A percentile compares a stretch with the other conserved stretches of the same genome.
phyloP scores from a whole-genome alignment of 2,329 filamentous ascomycete genomes.

The Diaporthe citriasiana region DNA sequence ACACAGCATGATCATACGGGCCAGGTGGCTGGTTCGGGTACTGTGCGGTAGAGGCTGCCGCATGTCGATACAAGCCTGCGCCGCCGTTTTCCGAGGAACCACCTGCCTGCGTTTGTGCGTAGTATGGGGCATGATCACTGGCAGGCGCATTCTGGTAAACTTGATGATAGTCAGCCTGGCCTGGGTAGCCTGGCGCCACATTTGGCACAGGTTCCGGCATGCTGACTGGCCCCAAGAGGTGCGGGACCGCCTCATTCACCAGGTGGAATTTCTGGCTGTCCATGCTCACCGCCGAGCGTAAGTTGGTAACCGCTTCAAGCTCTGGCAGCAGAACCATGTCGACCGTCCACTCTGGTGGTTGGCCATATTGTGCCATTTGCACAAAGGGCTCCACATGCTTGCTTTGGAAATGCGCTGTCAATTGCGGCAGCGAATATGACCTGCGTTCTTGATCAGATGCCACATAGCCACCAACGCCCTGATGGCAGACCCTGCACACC shows the following conservation, averaged over 20 bases:
- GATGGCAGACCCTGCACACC: constrained; percentile 67
- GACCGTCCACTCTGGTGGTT: constrained; percentile 58
- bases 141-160: constrained; percentile 27
- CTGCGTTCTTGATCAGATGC: constrained; percentile 52
- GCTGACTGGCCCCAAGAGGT: constrained; percentile 47
- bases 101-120: constrained; percentile 27
- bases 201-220: constrained; percentile 21
- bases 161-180: constrained; percentile 34
- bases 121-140: constrained; percentile 26
- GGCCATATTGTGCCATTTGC: constrained; percentile 43
- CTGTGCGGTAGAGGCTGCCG: constrained; percentile 4
- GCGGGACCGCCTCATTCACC: constrained; percentile 57
- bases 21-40: not conserved
- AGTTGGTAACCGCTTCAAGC: constrained; percentile 48
- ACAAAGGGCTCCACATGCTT: constrained; percentile 54
- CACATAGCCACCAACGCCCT: constrained; percentile 50
- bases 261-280: constrained; percentile 53
- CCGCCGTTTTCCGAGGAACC: not conserved
- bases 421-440: constrained; percentile 69
- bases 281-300: constrained; percentile 49
- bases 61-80: constrained; percentile 9
- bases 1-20: constrained; percentile 22
- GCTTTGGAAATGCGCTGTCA: constrained; percentile 71
- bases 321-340: constrained; percentile 63
- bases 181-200: constrained; percentile 30